These are phyloP conservation scores for Coemansia aciculifera DNA, from an alignment of 192 early-diverging fungal genomes.

Conservation along the genomic window DNA sequence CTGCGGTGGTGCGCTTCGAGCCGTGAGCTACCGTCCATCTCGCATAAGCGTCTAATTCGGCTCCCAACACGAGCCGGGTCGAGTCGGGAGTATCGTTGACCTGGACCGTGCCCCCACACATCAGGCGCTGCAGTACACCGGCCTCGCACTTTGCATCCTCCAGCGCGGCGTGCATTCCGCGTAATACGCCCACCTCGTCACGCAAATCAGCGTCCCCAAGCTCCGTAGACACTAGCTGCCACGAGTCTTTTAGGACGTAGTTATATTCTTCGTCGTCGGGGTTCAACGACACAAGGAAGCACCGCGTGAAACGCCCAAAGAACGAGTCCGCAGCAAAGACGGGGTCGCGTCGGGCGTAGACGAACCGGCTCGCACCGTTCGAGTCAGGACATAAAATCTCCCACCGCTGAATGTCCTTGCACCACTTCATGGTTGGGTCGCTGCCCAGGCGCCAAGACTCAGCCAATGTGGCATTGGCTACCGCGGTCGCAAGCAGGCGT, in stretches of 20 bases:
- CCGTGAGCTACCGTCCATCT: conserved; percentile 50
- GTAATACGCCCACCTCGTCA: conserved; percentile 42
- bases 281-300: conserved; percentile 25
- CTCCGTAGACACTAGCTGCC: conserved; percentile 32
- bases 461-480: conserved; percentile 11
- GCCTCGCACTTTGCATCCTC: conserved; percentile 12
- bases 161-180: conserved; percentile 27
- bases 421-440: conserved; percentile 46
- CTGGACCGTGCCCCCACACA: conserved; percentile 43
- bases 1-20: neutral
- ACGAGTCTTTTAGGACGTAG: conserved; percentile 49
- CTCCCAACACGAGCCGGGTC: conserved; percentile 33
- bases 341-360: conserved; percentile 28
- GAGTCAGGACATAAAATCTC: conserved; percentile 34
- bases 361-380: neutral
- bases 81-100: conserved; percentile 28
- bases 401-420: conserved; percentile 28
- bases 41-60: conserved; percentile 19
- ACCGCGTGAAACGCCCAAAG: conserved; percentile 47
- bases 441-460: conserved; percentile 43
- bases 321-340: conserved; percentile 41
- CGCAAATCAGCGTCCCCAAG: neutral
- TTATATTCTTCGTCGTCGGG: conserved; percentile 8
- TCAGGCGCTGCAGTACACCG: conserved; percentile 30
- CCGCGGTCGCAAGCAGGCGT: conserved; percentile 8